Evolutionary conservation across 177 flowering plant genomes (phyloP).

Genomic region (Vitis hybrid): DNA sequence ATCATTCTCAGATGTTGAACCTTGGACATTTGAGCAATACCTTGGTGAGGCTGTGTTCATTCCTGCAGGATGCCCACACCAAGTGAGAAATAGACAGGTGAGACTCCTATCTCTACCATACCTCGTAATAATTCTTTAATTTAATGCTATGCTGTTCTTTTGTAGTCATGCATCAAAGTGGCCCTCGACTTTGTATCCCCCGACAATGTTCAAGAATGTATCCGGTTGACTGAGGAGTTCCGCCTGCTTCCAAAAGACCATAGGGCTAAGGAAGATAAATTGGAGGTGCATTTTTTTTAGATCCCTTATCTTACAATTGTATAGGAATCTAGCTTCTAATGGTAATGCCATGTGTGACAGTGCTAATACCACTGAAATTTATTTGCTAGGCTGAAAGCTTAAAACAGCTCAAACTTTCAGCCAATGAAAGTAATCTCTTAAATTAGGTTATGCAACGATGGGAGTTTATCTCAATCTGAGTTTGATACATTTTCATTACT

Average conservation of each 20-base stretch:
- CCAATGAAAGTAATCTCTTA: no score
- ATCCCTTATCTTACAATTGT: neutral
- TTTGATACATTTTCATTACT: no score
- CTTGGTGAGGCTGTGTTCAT: conserved; percentile 89
- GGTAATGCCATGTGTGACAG: no score
- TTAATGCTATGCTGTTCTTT: neutral
- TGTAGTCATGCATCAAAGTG: conserved; percentile 84
- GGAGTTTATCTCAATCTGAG: no score
- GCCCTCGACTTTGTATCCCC: conserved; percentile 92
- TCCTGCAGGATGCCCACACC: conserved; percentile 95
- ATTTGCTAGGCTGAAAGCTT: no score
- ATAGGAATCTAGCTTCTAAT: no score
- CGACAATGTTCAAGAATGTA: conserved; percentile 71
- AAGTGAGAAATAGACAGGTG: conserved; percentile 87
- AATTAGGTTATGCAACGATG: no score
- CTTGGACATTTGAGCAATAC: conserved; percentile 90
- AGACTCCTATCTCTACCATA: neutral
- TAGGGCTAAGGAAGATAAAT: conserved; percentile 76
- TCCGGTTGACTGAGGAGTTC: conserved; percentile 74
- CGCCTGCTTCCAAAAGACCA: conserved; percentile 67
- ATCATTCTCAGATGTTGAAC: conserved; percentile 58
- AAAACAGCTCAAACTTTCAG: no score
- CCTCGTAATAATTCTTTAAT: neutral
- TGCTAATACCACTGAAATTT: no score
- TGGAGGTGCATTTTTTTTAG: conserved; percentile 50